Conservation (phyloP, 2,329 filamentous ascomycete species). For the Aspergillus terreus region DNA sequence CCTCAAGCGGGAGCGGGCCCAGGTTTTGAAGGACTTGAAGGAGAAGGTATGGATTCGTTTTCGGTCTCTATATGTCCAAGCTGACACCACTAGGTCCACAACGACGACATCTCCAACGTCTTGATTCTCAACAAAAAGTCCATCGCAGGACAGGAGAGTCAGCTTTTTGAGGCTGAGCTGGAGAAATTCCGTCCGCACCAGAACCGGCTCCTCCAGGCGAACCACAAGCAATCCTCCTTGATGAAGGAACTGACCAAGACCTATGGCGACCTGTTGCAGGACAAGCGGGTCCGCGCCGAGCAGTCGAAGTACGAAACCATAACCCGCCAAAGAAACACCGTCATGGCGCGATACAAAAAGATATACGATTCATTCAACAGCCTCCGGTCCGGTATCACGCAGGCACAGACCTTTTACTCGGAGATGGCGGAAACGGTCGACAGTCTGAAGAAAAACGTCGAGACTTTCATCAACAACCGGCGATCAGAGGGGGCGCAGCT, state of each 20-base stretch:
- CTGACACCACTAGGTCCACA: slow-evolving; percentile 65
- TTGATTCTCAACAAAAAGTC: slow-evolving; percentile 97
- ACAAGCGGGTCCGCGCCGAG: slow-evolving; percentile 88
- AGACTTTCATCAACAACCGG: slow-evolving; percentile 93
- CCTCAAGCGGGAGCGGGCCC: slow-evolving; percentile 84
- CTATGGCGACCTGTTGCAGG: slow-evolving; percentile 84
- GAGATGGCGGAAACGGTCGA: slow-evolving; percentile 96
- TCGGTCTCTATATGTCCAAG: neutral
- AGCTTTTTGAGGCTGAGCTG: slow-evolving; percentile 92
- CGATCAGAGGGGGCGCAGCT: slow-evolving; percentile 87
- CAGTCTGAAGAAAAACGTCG: slow-evolving; percentile 90
- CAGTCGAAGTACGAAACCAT: slow-evolving; percentile 93
- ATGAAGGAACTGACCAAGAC: slow-evolving; percentile 91
- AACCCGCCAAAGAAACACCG: slow-evolving; percentile 74
- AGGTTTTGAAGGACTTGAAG: slow-evolving; percentile 94
- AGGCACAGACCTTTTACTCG: slow-evolving; percentile 87
- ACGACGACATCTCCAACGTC: slow-evolving; percentile 95
- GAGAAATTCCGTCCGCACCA: slow-evolving; percentile 96
- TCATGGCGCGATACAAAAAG: slow-evolving; percentile 83
- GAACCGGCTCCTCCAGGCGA: slow-evolving; percentile 83
- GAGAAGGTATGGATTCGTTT: slow-evolving; percentile 67
- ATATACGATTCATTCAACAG: slow-evolving; percentile 92
- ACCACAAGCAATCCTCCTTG: slow-evolving; percentile 88
- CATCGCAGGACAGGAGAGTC: slow-evolving; percentile 83
- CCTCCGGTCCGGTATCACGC: slow-evolving; percentile 76